These are phyloP conservation scores for Kuraishia capsulata DNA, from an alignment of 805 yeast species.

Conservation along the genomic window DNA sequence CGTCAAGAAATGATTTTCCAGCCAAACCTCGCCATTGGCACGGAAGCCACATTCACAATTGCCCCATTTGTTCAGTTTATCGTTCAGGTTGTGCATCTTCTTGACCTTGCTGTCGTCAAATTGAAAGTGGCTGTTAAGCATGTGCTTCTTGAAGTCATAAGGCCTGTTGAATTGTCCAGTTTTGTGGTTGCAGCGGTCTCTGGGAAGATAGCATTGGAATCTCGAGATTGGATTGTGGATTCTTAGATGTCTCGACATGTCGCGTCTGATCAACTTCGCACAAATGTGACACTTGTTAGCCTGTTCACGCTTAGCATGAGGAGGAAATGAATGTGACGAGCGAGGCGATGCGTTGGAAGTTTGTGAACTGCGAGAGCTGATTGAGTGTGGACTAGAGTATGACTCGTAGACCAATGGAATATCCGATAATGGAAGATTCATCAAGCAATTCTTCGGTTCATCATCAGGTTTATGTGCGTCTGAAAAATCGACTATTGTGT, in stretches of 20 bases:
- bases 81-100: constrained; percentile 38
- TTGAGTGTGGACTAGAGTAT: too few species aligned
- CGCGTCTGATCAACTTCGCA: constrained; percentile 45
- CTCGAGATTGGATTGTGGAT: constrained; percentile 51
- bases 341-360: too few species aligned
- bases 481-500: too few species aligned
- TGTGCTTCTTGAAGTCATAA: constrained; percentile 59
- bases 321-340: neutral
- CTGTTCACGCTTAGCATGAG: neutral
- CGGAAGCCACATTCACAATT: constrained; percentile 44
- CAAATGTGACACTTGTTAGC: constrained; percentile 35
- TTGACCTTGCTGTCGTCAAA: constrained; percentile 39
- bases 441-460: too few species aligned
- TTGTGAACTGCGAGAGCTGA: too few species aligned
- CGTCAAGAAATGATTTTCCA: constrained; percentile 38
- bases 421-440: too few species aligned
- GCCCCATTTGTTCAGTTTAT: constrained; percentile 42
- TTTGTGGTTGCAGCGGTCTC: constrained; percentile 44
- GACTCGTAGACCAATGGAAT: too few species aligned
- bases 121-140: constrained; percentile 48
- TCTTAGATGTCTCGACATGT: constrained; percentile 52
- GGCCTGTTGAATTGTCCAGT: constrained; percentile 59
- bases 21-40: constrained; percentile 45
- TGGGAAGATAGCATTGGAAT: constrained; percentile 50
- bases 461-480: too few species aligned